A percentile compares a stretch with the other conserved stretches of the same genome.
These are phyloP conservation scores for Flaveria bidentis DNA, from an alignment of 129 eudicot genomes.

Conservation along the genomic window DNA sequence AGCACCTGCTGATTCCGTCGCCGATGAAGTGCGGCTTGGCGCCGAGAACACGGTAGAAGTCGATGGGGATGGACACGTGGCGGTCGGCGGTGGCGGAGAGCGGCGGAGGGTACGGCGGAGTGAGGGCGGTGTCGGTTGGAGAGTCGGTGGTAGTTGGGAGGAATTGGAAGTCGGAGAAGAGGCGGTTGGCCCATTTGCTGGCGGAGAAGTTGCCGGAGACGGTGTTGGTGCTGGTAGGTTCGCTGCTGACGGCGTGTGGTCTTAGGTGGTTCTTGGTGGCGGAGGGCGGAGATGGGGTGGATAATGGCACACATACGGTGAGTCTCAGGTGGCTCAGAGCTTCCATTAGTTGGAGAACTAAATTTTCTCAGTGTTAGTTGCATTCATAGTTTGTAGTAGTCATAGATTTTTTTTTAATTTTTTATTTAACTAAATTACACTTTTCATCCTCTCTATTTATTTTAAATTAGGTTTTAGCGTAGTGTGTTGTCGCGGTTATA, in stretches of 20 bases:
- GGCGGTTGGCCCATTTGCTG: constrained; percentile 97
- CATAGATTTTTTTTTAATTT: background rate
- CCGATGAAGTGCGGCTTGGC: constrained; percentile 80
- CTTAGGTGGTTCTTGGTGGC: constrained; percentile 39
- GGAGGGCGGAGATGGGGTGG: constrained; percentile 40
- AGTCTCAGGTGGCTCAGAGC: constrained; percentile 47
- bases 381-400: background rate
- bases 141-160: constrained; percentile 54
- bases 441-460: too few species aligned
- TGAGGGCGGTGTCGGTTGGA: constrained; percentile 20
- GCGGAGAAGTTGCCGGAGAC: constrained; percentile 51
- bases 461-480: too few species aligned
- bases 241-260: constrained; percentile 47
- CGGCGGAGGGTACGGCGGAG: constrained; percentile 54
- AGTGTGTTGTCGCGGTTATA: too few species aligned
- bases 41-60: constrained; percentile 75
- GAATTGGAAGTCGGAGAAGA: constrained; percentile 90
- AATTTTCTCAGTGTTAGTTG: background rate
- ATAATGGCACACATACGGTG: constrained; percentile 42
- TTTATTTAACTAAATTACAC: too few species aligned
- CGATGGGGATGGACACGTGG: constrained; percentile 71
- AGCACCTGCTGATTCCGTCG: constrained; percentile 78
- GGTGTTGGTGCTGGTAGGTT: constrained; percentile 29
- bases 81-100: constrained; percentile 62
- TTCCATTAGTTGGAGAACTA: constrained; percentile 45